A percentile compares a stretch with the other conserved stretches of the same genome.
These are phyloP conservation scores for Marchantia paleacea DNA, from an alignment of 225 moss, liverwort and hornwort genomes.

Conservation along the genomic window DNA sequence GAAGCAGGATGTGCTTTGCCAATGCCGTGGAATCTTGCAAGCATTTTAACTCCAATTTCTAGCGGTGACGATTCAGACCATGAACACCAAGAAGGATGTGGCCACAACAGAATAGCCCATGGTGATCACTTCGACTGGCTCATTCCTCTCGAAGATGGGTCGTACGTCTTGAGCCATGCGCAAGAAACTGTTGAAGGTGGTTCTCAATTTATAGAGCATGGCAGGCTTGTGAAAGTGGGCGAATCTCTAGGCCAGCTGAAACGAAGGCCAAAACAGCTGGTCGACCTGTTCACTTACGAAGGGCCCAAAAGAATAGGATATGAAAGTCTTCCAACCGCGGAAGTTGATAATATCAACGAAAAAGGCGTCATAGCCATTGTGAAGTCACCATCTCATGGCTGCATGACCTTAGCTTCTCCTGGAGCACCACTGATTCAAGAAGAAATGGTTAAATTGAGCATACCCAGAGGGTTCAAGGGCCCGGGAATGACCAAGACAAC, in stretches of 20 bases:
- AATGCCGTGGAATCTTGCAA: conserved; percentile 70
- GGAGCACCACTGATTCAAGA: conserved; percentile 49
- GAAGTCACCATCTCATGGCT: conserved; percentile 41
- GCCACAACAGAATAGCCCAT: conserved; percentile 75
- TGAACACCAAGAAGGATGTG: conserved; percentile 85
- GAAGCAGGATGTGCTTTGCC: conserved; percentile 77
- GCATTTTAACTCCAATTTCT: conserved; percentile 49
- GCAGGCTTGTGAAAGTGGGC: conserved; percentile 76
- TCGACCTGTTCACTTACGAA: conserved; percentile 76
- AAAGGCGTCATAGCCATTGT: conserved; percentile 20
- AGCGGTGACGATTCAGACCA: conserved; percentile 53
- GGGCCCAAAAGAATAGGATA: conserved; percentile 68
- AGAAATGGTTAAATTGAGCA: conserved; percentile 62
- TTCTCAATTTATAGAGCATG: conserved; percentile 76
- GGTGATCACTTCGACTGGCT: conserved; percentile 97
- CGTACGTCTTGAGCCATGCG: conserved; percentile 71
- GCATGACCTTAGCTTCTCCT: conserved; percentile 50
- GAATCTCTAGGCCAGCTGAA: conserved; percentile 78
- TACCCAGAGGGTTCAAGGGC: conserved; percentile 54
- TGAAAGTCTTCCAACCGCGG: conserved; percentile 45
- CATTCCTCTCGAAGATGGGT: conserved; percentile 75
- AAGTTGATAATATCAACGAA: conserved; percentile 25
- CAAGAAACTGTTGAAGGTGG: conserved; percentile 58
- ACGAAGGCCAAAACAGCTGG: conserved; percentile 54
- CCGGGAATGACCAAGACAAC: conserved; percentile 58